Base-by-base conservation (phyloP, 2,329 filamentous ascomycete genomes). In the Fusarium sp. region DNA sequence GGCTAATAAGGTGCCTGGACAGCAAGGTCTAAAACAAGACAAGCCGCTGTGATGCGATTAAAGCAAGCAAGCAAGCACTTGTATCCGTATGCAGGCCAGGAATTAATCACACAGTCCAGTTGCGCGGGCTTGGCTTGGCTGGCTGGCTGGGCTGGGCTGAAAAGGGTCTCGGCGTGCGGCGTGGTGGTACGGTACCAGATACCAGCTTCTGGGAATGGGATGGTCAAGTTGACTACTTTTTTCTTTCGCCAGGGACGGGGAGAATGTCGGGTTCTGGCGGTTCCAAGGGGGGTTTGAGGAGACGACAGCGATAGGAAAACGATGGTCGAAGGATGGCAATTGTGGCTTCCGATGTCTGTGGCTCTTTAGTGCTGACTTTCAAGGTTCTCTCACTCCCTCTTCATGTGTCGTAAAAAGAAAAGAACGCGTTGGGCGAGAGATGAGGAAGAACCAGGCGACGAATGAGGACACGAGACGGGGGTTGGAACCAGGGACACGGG, bases 31-130 rank as follows among this genome's bases (percentile, higher is more conserved):
- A 64, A 57, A 59, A 53, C 47, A 69, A 61, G 71, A 71, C 66
- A 77, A 75, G 75, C 75, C 72, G 77, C 46, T 66, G 75, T 69
- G 69, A 72, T 68, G 76, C 75, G 76, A 76, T 76, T 78, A 72
- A 73, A 77, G 49, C 49, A 42, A 42, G 49, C 74, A 76, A 76
- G 49, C 74, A 76, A 76, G 74, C 74, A 78, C 73, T 74, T 75
- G 25, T 37, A n/a, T 37, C 18, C 34, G 34, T 50, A 59, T 69
- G 64, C 63, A 71, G 63, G 63, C 70, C 63, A 60, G 21, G 57
- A 51, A 64, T 72, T 65, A 74, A 74, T 74, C 67, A 68, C 56
- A 72, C 62, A 66, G 40, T 21, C 48, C 43, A 53, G 32, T 27
- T 49, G 66, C 58, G 64, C 59, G 54, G 68, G 56, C 64, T 64